These are phyloP conservation scores for Amanita brunnescens DNA, from an alignment of 768 basidiomycete species.

Conservation along the genomic window DNA sequence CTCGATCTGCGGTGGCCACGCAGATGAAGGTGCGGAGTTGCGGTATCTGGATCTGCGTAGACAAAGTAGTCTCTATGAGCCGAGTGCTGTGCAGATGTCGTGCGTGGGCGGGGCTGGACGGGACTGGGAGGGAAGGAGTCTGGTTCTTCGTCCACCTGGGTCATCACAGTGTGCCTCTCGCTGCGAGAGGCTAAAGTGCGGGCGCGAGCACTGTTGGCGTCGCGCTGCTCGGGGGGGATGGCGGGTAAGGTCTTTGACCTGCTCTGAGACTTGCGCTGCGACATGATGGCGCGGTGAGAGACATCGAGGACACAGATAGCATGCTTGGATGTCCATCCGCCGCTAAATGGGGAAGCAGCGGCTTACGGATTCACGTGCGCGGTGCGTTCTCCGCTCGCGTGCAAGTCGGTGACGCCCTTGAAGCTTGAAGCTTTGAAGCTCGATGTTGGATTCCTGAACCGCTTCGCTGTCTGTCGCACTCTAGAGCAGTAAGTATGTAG, in stretches of 20 bases:
- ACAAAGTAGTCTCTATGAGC: constrained; percentile 2
- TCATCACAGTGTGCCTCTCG: background rate
- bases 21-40: background rate
- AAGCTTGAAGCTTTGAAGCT: too few species aligned
- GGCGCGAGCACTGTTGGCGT: background rate
- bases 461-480: too few species aligned
- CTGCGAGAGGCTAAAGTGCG: background rate
- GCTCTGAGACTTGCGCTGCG: background rate
- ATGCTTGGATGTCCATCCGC: background rate
- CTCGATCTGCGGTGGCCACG: background rate
- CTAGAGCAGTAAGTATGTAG: too few species aligned
- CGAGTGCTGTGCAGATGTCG: background rate
- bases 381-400: background rate
- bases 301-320: too few species aligned
- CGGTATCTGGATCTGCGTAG: background rate
- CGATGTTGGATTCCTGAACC: too few species aligned
- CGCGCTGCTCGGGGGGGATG: background rate
- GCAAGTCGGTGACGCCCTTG: too few species aligned
- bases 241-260: constrained; percentile 6
- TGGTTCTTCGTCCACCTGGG: background rate
- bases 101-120: background rate
- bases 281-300: background rate
- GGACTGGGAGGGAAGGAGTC: background rate
- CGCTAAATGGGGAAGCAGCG: background rate
- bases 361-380: background rate